phyloP scores from a whole-genome alignment of 73 alveolate species.

The Urostyla sp. region DNA sequence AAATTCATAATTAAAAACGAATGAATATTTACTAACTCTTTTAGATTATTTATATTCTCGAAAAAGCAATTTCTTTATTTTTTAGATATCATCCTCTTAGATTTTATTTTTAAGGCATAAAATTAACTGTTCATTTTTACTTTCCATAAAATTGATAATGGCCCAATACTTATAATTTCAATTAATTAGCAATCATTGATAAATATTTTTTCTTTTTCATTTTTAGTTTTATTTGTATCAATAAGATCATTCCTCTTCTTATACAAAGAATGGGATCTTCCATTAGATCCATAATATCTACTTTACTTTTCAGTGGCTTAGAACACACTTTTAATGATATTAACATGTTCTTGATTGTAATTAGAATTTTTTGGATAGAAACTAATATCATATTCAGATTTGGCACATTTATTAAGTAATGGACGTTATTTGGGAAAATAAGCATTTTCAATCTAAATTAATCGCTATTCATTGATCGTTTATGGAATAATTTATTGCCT shows the following conservation, averaged over 20 bases:
- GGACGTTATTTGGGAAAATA: too few species aligned
- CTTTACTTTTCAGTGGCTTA: too few species aligned
- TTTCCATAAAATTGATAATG: constrained; percentile 2
- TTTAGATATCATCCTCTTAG: constrained; percentile 7
- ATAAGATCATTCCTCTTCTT: not conserved
- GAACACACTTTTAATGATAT: too few species aligned
- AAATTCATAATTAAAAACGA: not conserved
- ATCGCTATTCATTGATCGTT: too few species aligned
- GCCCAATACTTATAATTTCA: constrained; percentile 2
- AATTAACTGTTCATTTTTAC: not conserved
- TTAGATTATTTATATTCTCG: not conserved
- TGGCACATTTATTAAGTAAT: too few species aligned
- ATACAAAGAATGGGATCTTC: constrained; percentile 21
- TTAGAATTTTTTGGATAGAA: too few species aligned
- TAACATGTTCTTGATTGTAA: too few species aligned
- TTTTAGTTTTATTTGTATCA: constrained; percentile 2
- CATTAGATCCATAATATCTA: too few species aligned
- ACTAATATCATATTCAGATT: too few species aligned
- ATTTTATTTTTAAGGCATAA: constrained; percentile 2
- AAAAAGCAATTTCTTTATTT: constrained; percentile 15
- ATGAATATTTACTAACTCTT: not conserved
- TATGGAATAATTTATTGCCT: too few species aligned
- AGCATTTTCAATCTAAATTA: too few species aligned
- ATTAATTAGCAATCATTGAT: constrained; percentile 2
- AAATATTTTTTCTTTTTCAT: too few species aligned